Conservation (phyloP, 169 alveolate species). For the Eimeria brunetti region DNA sequence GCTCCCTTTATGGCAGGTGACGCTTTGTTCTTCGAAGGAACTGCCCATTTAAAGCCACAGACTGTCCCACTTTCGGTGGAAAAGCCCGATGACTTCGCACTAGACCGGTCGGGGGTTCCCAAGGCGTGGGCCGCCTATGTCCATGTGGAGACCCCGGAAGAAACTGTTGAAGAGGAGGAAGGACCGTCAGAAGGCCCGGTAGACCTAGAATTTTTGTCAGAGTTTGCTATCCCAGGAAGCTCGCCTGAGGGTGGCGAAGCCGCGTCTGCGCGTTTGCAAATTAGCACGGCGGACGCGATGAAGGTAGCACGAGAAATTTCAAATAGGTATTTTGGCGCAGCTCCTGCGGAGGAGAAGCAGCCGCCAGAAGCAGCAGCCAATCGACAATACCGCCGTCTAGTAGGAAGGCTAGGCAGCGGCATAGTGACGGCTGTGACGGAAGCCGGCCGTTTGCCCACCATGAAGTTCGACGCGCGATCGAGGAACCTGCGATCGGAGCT, state of each 20-base stretch:
- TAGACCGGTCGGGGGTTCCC: neutral
- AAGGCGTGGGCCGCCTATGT: constrained; percentile 19
- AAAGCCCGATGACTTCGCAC: neutral
- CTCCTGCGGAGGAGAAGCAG: constrained; percentile 4
- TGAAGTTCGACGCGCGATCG: neutral
- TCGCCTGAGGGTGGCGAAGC: neutral
- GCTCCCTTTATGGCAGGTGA: constrained; percentile 38
- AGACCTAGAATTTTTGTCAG: neutral
- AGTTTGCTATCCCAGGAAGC: neutral
- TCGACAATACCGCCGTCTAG: neutral
- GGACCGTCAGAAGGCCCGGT: neutral
- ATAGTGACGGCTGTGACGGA: neutral
- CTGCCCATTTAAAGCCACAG: constrained; percentile 8
- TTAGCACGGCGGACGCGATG: constrained; percentile 23
- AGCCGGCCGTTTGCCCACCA: neutral
- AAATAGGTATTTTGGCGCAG: neutral
- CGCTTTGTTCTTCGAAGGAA: neutral
- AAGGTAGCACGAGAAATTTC: constrained; percentile 12
- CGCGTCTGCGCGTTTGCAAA: neutral
- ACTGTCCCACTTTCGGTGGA: neutral
- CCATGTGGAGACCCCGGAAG: neutral
- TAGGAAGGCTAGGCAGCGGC: constrained; percentile 7
- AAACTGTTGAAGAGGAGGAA: neutral
- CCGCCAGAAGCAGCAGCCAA: neutral
- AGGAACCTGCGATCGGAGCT: constrained; percentile 7